Evolutionary conservation across 352 stramenopile species (phyloP), one percentile per base, ranked within the genome.

Genomic region (Globisporangium heterothallicum): DNA sequence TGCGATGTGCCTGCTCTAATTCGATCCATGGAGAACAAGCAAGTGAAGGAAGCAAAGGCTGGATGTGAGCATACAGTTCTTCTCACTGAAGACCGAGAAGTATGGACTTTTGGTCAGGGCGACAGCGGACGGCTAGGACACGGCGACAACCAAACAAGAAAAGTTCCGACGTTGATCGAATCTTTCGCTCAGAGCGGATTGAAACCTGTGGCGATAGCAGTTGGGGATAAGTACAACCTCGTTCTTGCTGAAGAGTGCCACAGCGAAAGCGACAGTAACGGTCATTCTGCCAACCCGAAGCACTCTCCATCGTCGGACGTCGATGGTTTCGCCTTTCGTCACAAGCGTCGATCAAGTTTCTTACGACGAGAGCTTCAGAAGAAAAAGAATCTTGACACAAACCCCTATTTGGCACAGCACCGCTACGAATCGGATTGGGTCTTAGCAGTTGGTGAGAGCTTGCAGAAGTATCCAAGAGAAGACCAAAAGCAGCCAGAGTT

Each of bases 181-280:
- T 43, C 72, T 6, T 88, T 91, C 49, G 45, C 55, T 0, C 57
- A 81, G 18, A 70, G 53, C 12, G 71, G 69, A 0, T 25, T 88
- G 8, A 70, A 71, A 26, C 76, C 80, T 5, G 71, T 94, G 8
- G 74, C 81, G 10, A 87, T 92, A 36, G 84, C 84, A 19, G 84
- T 92, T 10, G 84, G 84, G 9, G 84, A 94, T 62, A 94, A 94
- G 56, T 94, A 94, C 46, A 94, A 92, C 27, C 64, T 94, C 7
- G 62, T 94, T 34, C 54, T 94, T 14, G 81, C 87, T 0, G 72
- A 71, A 32, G 63, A 86, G 32, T 25, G 16, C 27, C 40, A 51
- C 21, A 55, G 4, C 19, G 53, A 22, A 2, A 36, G 53, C 5
- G 32, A 16, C 1, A 18, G 6, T 12, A 24, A 40, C 21, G 7